Evolutionary conservation across 2,329 filamentous ascomycete species (phyloP), one percentile per base, ranked within the genome.

Genomic region (Calonectria naviculata): DNA sequence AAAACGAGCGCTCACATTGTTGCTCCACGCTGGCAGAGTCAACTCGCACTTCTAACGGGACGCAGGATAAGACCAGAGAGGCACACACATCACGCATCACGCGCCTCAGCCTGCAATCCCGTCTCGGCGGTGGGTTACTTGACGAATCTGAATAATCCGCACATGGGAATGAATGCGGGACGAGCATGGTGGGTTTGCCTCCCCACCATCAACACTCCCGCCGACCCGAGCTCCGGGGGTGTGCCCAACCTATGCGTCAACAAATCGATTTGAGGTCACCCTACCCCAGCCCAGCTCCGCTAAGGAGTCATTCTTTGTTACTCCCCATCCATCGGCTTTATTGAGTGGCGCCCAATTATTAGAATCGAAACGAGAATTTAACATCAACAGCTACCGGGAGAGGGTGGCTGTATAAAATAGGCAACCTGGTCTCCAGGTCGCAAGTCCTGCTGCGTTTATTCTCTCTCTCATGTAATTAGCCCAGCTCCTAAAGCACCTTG

Each of bases 131-230:
- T n/a, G 34, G 15, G 21, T 38, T 58, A 17, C 34, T 58, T 8
- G 34, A 38, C 34, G 8, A 65, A 69, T 65, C 44, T 69, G 61
- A 52, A 61, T 28, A 52, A 69, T 69, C 52, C 49, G 26, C 26
- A 60, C 52, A 49, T 31, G 24, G 36, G 31, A 52, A 47, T 26
- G 26, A 28, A 58, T 47, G 47, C 38, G 44, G 56, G 67, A 61
- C 38, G 36, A 36, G 17, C 9, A 28, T 38, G 24, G 26, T 41
- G 26, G 56, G 24, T 15, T 10, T 47, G 17, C 36, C 61, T 63
- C 66, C 61, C 61, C 66, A 64, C 61, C 61, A 60, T 58, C 26
- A 56, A 65, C 44, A 61, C 61, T 69, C 67, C 67, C 62, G 62
- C 41, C 60, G 41, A 58, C 28, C 60, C 60, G 60, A 64, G 52